Evolutionary conservation across 345 rosid genomes (phyloP).

Genomic region (Adansonia digitata): DNA sequence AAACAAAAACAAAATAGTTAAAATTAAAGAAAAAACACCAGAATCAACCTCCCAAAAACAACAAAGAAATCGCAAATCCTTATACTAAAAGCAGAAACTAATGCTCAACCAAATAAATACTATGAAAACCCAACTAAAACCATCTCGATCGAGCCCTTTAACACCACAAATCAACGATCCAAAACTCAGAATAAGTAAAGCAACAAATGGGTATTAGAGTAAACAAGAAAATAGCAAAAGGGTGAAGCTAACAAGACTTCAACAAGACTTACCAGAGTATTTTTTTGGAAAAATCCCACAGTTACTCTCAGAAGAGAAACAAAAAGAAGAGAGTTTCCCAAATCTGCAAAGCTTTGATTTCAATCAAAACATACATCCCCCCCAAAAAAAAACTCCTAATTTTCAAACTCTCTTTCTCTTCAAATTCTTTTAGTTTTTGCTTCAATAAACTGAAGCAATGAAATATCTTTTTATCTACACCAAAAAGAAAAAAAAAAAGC

Average conservation of each 20-base stretch:
- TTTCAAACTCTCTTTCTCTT: constrained; percentile 16
- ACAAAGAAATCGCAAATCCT: constrained; percentile 6
- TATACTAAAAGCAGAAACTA: not conserved
- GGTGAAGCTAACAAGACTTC: constrained; percentile 21
- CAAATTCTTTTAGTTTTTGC: not conserved
- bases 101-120: constrained; percentile 4
- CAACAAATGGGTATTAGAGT: constrained; percentile 15
- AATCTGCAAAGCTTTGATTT: constrained; percentile 13
- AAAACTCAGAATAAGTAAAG: not conserved
- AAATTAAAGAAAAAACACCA: constrained; percentile 1
- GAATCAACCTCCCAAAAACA: not conserved
- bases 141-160: constrained; percentile 42
- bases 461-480: not conserved
- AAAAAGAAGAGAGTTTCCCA: not conserved
- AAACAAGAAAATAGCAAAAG: constrained; percentile 11
- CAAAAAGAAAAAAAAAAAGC: not conserved
- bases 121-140: constrained; percentile 14
- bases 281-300: not conserved
- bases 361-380: constrained; percentile 1
- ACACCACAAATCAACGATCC: constrained; percentile 29
- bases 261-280: constrained; percentile 33
- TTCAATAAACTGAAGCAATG: constrained; percentile 5
- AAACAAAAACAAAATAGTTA: not conserved
- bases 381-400: not conserved
- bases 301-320: not conserved